These are phyloP conservation scores for Xerocomus spinulosus DNA, from an alignment of 768 basidiomycete genomes.

Conservation along the genomic window DNA sequence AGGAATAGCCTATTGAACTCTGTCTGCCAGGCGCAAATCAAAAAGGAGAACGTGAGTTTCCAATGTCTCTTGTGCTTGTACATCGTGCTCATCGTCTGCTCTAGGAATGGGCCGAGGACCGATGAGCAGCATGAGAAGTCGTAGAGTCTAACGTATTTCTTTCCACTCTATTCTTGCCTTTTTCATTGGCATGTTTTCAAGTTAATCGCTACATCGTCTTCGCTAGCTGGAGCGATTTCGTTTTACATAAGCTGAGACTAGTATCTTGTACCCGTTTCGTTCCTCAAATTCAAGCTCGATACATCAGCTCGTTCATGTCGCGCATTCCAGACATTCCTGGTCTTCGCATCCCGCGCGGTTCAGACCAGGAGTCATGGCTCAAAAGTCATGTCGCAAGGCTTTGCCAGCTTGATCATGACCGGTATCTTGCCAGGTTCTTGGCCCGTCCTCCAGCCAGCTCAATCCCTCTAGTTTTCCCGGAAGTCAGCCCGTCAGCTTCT, in stretches of 20 bases:
- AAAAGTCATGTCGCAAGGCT: conserved; percentile 57
- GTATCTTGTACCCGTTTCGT: neutral
- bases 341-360: conserved; percentile 45
- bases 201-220: conserved; percentile 14
- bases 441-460: conserved; percentile 2
- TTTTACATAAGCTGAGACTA: conserved; percentile 20
- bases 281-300: neutral
- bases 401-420: conserved; percentile 60
- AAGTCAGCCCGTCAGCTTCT: conserved; percentile 93
- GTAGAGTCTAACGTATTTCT: conserved; percentile 26
- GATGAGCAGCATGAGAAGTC: conserved; percentile 42
- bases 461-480: conserved; percentile 74
- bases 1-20: conserved; percentile 1
- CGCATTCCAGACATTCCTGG: conserved; percentile 74
- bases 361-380: conserved; percentile 63
- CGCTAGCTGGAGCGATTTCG: conserved; percentile 1
- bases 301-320: conserved; percentile 37
- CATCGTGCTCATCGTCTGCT: conserved; percentile 17
- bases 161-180: conserved; percentile 17
- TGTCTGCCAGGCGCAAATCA: conserved; percentile 80
- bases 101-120: conserved; percentile 92
- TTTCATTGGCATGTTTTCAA: conserved; percentile 14
- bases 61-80: neutral
- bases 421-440: conserved; percentile 38
- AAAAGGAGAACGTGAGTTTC: conserved; percentile 93